Evolutionary conservation across 2,329 filamentous ascomycete genomes (phyloP), one percentile per base, ranked within the genome.

Genomic region (Phaeosphaeria sp.): DNA sequence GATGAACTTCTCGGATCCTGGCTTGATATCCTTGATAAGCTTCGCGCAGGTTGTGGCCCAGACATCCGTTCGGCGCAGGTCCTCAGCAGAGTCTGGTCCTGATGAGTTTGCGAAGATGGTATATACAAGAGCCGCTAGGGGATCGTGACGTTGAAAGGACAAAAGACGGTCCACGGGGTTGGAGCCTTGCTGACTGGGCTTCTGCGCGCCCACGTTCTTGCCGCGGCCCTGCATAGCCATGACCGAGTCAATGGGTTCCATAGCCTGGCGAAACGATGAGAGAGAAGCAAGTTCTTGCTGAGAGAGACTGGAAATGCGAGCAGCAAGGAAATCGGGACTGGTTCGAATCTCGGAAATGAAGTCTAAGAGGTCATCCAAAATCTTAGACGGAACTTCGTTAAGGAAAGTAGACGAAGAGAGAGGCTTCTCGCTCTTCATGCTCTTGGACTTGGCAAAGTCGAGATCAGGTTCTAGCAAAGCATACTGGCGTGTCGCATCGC

Each of bases 41-140:
- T 89, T 89, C 39, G 94, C 92, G 77, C 93, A 93, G 33, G 91
- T 88, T 13, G 90, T 91, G 25, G 95, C 92, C 95, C 94, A 98
- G 41, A 93, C 87, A 63, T 94, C 89, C 46, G 92, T 90, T 66
- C 92, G 86, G 70, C 91, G 85, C 62, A 87, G 85, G 75, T 95
- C 90, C 78, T 97, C 93, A 42, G 87, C 85, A 66, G 91, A 92
- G 77, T 93, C 89, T 49, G 90, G 90, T 25, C 90, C 91, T 60
- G 91, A 87, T 18, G 91, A 93, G 73, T 93, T 92, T 77, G 92
- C 91, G 83, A 96, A 97, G 74, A 92, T 90, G 66, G 92, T 94
- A 79, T 95, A 91, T 60, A 97, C 87, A 64, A 97, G 84, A 56
- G 90, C 89, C 60, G 92, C 93, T 50, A 97, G 82, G 10, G 93